phyloP scores from a whole-genome alignment of 768 basidiomycete genomes.

The Melanogaster broomeanus region DNA sequence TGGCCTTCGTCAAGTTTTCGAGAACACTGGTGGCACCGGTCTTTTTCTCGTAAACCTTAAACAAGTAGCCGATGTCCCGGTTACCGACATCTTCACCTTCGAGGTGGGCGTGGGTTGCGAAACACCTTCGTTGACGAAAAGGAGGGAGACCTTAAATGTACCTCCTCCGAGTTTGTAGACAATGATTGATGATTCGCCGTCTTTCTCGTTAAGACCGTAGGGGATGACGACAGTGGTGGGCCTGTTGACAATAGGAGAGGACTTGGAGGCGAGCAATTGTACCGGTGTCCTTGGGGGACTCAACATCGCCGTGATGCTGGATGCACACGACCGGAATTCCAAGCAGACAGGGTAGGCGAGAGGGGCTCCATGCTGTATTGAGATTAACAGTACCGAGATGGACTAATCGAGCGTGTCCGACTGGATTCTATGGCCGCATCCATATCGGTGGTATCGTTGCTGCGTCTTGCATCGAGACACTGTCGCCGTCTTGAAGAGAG shows the following conservation, averaged over 20 bases:
- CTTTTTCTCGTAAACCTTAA: conserved; percentile 91
- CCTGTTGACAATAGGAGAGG: conserved; percentile 97
- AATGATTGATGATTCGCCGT: conserved; percentile 91
- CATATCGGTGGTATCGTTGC: conserved; percentile 67
- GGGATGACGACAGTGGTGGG: conserved; percentile 97
- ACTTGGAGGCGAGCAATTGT: conserved; percentile 93
- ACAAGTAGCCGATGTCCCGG: conserved; percentile 86
- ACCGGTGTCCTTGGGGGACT: conserved; percentile 98
- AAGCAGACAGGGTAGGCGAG: conserved; percentile 19
- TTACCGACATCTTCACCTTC: conserved; percentile 97
- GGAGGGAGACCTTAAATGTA: conserved; percentile 97
- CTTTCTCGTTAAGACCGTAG: conserved; percentile 97
- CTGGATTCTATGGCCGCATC: conserved; percentile 50
- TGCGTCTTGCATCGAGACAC: conserved; percentile 66
- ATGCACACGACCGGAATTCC: conserved; percentile 51
- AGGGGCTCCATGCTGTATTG: conserved; percentile 12
- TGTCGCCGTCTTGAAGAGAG: conserved; percentile 71
- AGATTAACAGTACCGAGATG: conserved; percentile 40
- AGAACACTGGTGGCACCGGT: conserved; percentile 84
- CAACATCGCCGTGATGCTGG: conserved; percentile 65
- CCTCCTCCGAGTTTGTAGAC: conserved; percentile 99
- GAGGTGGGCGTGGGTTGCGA: conserved; percentile 93
- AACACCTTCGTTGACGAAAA: conserved; percentile 92
- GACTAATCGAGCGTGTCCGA: conserved; percentile 40
- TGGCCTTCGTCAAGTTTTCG: conserved; percentile 83